Conservation (phyloP, 768 basidiomycete genomes). For the Xerocomellus amylosporus region DNA sequence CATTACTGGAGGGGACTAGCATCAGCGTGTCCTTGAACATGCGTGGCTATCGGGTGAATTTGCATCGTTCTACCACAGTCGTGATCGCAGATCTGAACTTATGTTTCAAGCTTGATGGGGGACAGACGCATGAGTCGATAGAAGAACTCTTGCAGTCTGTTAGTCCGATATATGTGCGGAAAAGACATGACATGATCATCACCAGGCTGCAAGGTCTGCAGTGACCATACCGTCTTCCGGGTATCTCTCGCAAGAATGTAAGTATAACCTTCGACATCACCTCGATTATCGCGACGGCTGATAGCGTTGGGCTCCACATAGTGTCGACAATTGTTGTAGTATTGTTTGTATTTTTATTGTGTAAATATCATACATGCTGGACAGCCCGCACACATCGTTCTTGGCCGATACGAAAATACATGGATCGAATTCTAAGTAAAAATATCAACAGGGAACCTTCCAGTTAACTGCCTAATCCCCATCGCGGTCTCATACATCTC, state of each 20-base stretch:
- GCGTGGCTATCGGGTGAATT: conserved; percentile 55
- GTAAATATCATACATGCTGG: conserved; percentile 5
- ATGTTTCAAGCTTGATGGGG: conserved; percentile 24
- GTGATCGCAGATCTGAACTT: conserved; percentile 10
- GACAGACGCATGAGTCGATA: conserved; percentile 50
- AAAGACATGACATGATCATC: conserved; percentile 46
- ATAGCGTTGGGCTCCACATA: background rate
- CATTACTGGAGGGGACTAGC: conserved; percentile 52
- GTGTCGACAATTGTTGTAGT: background rate
- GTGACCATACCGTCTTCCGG: conserved; percentile 2
- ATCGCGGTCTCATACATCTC: conserved; percentile 54
- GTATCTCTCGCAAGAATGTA: conserved; percentile 3
- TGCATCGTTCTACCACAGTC: background rate
- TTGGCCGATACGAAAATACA: background rate
- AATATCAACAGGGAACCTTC: conserved; percentile 11
- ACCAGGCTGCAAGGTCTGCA: conserved; percentile 46
- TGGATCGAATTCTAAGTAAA: background rate
- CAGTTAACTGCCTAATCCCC: conserved; percentile 32
- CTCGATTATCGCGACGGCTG: background rate
- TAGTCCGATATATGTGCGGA: conserved; percentile 53
- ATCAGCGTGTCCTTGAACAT: conserved; percentile 48
- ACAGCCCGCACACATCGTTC: background rate
- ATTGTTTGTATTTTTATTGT: conserved; percentile 16
- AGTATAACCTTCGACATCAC: background rate
- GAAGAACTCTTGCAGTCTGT: conserved; percentile 54